Percentiles rank a stretch among this genome's conserved stretches.
Evolutionary conservation across 768 basidiomycete genomes (phyloP).

Genomic region (Clavaria fumosa): DNA sequence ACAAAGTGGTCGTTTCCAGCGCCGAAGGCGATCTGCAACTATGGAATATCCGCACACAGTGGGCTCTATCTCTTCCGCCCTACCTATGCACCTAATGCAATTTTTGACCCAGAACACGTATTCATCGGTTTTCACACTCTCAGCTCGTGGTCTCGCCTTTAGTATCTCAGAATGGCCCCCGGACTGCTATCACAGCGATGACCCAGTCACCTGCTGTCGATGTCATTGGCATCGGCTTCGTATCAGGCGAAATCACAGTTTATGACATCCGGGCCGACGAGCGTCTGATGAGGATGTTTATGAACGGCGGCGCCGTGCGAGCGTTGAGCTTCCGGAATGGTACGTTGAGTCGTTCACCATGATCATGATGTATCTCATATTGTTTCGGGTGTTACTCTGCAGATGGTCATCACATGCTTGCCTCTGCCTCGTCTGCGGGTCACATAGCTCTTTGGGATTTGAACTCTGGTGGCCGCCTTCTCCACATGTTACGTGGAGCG

Average conservation of each 20-base stretch:
- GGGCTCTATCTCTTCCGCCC: conserved; percentile 13
- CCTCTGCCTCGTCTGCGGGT: conserved; percentile 74
- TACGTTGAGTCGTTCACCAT: conserved; percentile 17
- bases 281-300: conserved; percentile 72
- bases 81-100: not conserved
- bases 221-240: conserved; percentile 84
- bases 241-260: conserved; percentile 75
- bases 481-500: conserved; percentile 77
- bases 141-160: conserved; percentile 30
- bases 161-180: conserved; percentile 15
- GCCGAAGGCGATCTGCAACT: conserved; percentile 70
- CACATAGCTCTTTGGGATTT: conserved; percentile 92
- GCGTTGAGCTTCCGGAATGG: conserved; percentile 79
- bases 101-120: conserved; percentile 43
- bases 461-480: conserved; percentile 59
- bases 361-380: conserved; percentile 5
- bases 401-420: conserved; percentile 84
- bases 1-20: conserved; percentile 83
- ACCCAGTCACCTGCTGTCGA: conserved; percentile 93
- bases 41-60: conserved; percentile 90
- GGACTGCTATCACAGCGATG: conserved; percentile 53
- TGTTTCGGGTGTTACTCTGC: too few species aligned
- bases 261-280: conserved; percentile 89
- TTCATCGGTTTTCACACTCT: conserved; percentile 58
- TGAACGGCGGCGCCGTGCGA: conserved; percentile 73